Percentiles rank a stretch among this genome's conserved stretches.
Conservation (phyloP, 2,329 filamentous ascomycete species). For the Nemania sp. region DNA sequence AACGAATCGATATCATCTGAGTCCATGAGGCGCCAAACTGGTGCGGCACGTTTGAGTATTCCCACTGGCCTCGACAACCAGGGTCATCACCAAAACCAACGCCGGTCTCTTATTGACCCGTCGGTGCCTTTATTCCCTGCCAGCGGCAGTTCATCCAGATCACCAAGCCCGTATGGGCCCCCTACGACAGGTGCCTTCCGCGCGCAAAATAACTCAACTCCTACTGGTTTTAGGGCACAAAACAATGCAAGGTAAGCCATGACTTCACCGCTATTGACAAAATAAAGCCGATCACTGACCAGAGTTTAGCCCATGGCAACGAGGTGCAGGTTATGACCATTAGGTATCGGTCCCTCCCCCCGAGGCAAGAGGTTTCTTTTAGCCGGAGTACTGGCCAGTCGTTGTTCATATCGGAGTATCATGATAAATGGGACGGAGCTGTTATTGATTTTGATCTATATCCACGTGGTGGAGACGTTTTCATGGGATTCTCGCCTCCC, state of each 20-base stretch:
- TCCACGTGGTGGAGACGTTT: constrained; percentile 30
- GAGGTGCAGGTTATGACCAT: constrained; percentile 59
- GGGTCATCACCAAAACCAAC: constrained; percentile 37
- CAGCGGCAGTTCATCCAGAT: constrained; percentile 31
- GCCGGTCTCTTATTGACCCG: constrained; percentile 53
- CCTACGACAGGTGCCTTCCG: constrained; percentile 42
- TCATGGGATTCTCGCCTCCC: constrained; percentile 28
- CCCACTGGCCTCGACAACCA: constrained; percentile 22
- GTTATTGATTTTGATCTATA: constrained; percentile 36
- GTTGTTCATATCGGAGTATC: constrained; percentile 36
- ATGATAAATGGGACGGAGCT: constrained; percentile 40
- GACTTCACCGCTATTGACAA: not conserved
- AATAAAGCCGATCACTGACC: constrained; percentile 23
- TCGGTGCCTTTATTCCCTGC: constrained; percentile 56
- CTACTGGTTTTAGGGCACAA: constrained; percentile 45
- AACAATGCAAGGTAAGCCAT: constrained; percentile 51
- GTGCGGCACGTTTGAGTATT: constrained; percentile 31
- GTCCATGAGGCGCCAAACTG: constrained; percentile 48
- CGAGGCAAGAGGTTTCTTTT: constrained; percentile 33
- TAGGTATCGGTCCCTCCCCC: constrained; percentile 36
- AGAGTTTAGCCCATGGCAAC: constrained; percentile 55
- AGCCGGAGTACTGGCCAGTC: constrained; percentile 28
- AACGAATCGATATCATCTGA: constrained; percentile 65
- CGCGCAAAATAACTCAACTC: constrained; percentile 46
- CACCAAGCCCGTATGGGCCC: constrained; percentile 38